phyloP scores from a whole-genome alignment of 805 yeast genomes.

The Tetrapisispora arboricola region DNA sequence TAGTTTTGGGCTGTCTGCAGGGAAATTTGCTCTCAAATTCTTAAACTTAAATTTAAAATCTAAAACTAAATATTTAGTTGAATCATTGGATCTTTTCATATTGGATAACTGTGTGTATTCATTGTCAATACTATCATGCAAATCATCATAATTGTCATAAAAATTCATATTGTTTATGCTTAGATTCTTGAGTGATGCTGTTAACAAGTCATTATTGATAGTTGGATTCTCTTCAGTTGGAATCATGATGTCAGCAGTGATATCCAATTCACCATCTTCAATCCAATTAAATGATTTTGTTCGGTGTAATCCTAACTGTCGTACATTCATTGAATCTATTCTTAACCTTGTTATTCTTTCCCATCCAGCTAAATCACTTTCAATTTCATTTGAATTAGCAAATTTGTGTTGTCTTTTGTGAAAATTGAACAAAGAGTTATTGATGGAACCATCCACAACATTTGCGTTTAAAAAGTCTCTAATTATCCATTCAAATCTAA shows the following conservation, averaged over 20 bases:
- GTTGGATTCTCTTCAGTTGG: conserved; percentile 31
- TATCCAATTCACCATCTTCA: conserved; percentile 56
- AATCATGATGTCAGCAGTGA: conserved; percentile 61
- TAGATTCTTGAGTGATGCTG: background rate
- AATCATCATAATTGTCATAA: background rate
- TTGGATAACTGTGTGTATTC: conserved; percentile 9
- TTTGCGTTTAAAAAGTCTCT: conserved; percentile 62
- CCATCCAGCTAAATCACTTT: conserved; percentile 35
- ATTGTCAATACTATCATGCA: background rate
- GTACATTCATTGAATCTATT: conserved; percentile 31
- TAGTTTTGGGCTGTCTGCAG: conserved; percentile 37
- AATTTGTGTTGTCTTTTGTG: conserved; percentile 60
- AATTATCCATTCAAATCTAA: conserved; percentile 48
- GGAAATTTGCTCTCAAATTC: conserved; percentile 50
- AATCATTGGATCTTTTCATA: background rate
- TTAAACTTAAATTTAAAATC: conserved; percentile 56
- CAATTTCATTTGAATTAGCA: conserved; percentile 34
- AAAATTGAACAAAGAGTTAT: conserved; percentile 64
- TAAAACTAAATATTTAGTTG: conserved; percentile 49
- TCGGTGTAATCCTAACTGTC: conserved; percentile 29
- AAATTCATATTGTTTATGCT: background rate
- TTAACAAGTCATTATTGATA: conserved; percentile 1
- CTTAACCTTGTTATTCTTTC: conserved; percentile 41
- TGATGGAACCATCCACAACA: conserved; percentile 63
- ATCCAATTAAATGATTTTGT: conserved; percentile 56